These are phyloP conservation scores for Nymphaea thermarum DNA, from an alignment of 164 flowering plant species.

Conservation along the genomic window DNA sequence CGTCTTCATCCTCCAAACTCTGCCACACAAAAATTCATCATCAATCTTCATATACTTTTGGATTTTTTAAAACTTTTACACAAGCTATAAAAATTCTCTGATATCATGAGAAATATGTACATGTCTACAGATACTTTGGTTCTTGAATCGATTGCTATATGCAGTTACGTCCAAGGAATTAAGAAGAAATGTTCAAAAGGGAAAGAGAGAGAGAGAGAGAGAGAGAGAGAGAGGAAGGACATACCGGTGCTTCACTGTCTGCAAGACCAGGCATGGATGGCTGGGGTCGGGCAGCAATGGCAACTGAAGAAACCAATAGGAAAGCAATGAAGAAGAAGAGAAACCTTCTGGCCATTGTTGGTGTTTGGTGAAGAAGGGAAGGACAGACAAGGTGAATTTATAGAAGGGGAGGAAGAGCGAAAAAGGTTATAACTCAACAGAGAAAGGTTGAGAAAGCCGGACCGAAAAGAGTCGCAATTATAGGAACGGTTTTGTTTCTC, in stretches of 20 bases:
- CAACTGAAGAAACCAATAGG: not conserved
- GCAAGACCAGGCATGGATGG: not conserved
- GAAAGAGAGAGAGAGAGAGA: not conserved
- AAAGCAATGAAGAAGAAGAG: not conserved
- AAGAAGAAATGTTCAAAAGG: too few relatives aligned
- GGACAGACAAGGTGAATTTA: not conserved
- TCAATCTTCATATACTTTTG: not conserved
- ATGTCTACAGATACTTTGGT: too few relatives aligned
- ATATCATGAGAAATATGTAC: too few relatives aligned
- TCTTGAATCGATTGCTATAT: too few relatives aligned
- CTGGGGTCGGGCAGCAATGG: constrained; percentile 1
- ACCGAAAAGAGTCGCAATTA: too few relatives aligned
- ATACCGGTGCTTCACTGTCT: constrained; percentile 2
- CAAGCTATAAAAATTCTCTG: too few relatives aligned
- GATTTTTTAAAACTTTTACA: too few relatives aligned
- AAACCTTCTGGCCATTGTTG: not conserved
- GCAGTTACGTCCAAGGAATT: too few relatives aligned
- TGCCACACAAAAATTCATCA: not conserved
- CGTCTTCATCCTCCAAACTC: constrained; percentile 4
- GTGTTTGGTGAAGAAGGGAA: not conserved
- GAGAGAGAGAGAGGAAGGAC: not conserved
- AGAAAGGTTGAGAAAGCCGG: not conserved
- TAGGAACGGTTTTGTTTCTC: too few relatives aligned
- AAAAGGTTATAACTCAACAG: not conserved
- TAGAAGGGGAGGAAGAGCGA: not conserved